Evolutionary conservation across 2,329 filamentous ascomycete species (phyloP).

Genomic region (Trichoderma sp.): DNA sequence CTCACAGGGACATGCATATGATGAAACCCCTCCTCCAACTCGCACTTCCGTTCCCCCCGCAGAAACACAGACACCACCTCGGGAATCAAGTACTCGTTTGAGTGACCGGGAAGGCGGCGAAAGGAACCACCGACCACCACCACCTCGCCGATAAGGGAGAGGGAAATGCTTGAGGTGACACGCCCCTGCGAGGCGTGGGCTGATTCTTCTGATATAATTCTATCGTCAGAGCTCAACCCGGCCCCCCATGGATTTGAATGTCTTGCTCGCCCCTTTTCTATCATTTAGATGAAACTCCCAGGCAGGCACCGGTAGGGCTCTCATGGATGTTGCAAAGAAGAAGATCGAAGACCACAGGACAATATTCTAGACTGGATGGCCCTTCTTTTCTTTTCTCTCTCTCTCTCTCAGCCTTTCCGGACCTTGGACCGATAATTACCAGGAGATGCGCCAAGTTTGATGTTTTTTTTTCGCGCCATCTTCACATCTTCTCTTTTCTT

Average conservation of each 20-base stretch:
- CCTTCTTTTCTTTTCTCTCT: not conserved
- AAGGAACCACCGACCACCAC: conserved; percentile 39
- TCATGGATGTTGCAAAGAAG: conserved; percentile 10
- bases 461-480: conserved; percentile 5
- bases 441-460: conserved; percentile 16
- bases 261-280: conserved; percentile 15
- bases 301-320: conserved; percentile 22
- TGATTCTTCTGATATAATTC: conserved; percentile 31
- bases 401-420: conserved; percentile 6
- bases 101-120: conserved; percentile 43
- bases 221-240: conserved; percentile 28
- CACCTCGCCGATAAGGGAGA: conserved; percentile 36
- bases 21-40: conserved; percentile 40
- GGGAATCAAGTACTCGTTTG: conserved; percentile 39
- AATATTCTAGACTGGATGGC: conserved; percentile 8
- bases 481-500: not conserved
- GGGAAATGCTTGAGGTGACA: conserved; percentile 8
- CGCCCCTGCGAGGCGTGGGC: conserved; percentile 27
- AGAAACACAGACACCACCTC: conserved; percentile 39
- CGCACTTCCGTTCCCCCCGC: conserved; percentile 38
- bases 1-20: conserved; percentile 51
- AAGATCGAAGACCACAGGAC: not conserved
- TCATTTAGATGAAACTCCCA: not conserved
- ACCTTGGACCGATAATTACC: conserved; percentile 12
- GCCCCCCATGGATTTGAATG: conserved; percentile 28